Evolutionary conservation across 2,329 filamentous ascomycete species (phyloP).

Genomic region (Neurospora crassa): DNA sequence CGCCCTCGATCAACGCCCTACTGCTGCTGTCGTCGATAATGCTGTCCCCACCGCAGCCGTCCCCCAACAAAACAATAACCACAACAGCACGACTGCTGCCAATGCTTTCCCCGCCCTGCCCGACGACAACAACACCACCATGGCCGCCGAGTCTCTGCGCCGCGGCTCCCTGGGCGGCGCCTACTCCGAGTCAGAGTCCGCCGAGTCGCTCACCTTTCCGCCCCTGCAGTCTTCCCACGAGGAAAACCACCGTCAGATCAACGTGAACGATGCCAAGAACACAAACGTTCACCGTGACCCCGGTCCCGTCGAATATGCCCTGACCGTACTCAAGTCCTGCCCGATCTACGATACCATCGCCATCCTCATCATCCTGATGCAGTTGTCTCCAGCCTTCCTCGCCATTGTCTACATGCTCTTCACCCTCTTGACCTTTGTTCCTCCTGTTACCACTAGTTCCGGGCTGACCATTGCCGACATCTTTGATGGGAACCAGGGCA

Average conservation of each 20-base stretch:
- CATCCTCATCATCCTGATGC: slow-evolving; percentile 90
- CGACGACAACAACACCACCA: slow-evolving; percentile 30
- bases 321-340: slow-evolving; percentile 81
- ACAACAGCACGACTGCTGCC: slow-evolving; percentile 15
- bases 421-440: slow-evolving; percentile 85
- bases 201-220: slow-evolving; percentile 36
- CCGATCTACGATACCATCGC: slow-evolving; percentile 92
- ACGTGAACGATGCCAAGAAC: slow-evolving; percentile 61
- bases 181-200: slow-evolving; percentile 45
- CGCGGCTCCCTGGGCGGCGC: slow-evolving; percentile 37
- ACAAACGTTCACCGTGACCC: slow-evolving; percentile 59
- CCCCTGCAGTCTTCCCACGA: slow-evolving; percentile 27
- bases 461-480: slow-evolving; percentile 82
- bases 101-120: slow-evolving; percentile 25
- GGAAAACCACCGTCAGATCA: slow-evolving; percentile 52
- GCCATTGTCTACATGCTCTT: slow-evolving; percentile 88
- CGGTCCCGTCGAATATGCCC: slow-evolving; percentile 65
- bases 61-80: slow-evolving; percentile 10
- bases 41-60: slow-evolving; percentile 21
- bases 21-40: slow-evolving; percentile 15
- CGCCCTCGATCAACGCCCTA: slow-evolving; percentile 13
- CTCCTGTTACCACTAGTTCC: slow-evolving; percentile 67
- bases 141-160: slow-evolving; percentile 31
- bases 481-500: slow-evolving; percentile 77
- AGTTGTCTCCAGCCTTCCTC: slow-evolving; percentile 78